A percentile compares a stretch with the other conserved stretches of the same genome.
Conservation (phyloP, 768 basidiomycete species). For the Russula vinacea region DNA sequence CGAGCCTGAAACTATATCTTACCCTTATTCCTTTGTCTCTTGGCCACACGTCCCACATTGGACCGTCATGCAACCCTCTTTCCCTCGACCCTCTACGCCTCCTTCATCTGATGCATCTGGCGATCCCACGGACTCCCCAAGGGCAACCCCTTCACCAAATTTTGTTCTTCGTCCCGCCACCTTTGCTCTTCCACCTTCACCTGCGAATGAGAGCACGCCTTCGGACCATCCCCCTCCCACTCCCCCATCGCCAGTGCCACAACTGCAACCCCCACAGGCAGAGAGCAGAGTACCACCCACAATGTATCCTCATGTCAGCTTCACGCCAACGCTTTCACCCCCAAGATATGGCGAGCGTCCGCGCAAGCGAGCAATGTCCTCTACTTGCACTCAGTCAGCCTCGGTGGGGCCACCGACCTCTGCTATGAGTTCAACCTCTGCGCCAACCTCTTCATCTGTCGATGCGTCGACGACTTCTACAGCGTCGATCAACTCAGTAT, state of each 20-base stretch:
- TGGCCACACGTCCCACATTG: conserved; percentile 2
- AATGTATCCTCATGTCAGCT: conserved; percentile 10
- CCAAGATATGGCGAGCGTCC: conserved; percentile 3
- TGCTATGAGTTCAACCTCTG: background rate
- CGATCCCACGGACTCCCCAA: background rate
- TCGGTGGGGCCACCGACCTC: background rate
- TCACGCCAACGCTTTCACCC: conserved; percentile 17
- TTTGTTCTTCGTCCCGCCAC: conserved; percentile 17
- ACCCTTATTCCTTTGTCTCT: conserved; percentile 5
- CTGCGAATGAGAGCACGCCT: conserved; percentile 5
- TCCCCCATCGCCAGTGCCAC: conserved; percentile 6
- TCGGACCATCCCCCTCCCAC: conserved; percentile 9
- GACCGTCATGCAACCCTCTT: conserved; percentile 4
- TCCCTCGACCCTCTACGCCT: conserved; percentile 1
- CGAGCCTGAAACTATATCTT: background rate
- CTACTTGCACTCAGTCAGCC: background rate
- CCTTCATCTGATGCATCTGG: conserved; percentile 2
- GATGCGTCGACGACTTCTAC: background rate
- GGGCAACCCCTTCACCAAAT: conserved; percentile 1
- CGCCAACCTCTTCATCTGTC: background rate
- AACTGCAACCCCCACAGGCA: background rate
- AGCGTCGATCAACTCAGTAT: background rate
- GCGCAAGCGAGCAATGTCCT: conserved; percentile 1
- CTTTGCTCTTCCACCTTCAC: conserved; percentile 4
- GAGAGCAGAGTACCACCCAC: conserved; percentile 5